Evolutionary conservation across 2,329 filamentous ascomycete genomes (phyloP).

Genomic region (Alternaria panax): DNA sequence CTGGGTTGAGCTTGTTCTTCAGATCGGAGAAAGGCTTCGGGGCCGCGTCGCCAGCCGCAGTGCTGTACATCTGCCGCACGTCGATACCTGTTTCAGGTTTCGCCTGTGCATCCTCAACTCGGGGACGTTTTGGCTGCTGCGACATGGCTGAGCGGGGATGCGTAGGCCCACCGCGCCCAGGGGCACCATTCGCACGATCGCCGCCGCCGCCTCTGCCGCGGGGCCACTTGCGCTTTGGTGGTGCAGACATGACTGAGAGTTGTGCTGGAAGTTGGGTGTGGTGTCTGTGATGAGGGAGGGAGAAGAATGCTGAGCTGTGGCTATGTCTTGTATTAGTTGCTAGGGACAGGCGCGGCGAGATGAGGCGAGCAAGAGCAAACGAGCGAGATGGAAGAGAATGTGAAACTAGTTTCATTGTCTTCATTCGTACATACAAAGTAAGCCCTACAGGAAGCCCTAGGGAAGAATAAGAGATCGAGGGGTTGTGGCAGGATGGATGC

Average conservation of each 20-base stretch:
- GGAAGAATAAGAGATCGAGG: conserved; percentile 8
- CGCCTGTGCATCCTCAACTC: conserved; percentile 20
- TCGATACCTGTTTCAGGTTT: conserved; percentile 22
- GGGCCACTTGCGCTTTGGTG: conserved; percentile 37
- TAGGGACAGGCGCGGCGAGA: conserved; percentile 22
- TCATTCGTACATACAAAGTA: conserved; percentile 32
- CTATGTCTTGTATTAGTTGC: conserved; percentile 30
- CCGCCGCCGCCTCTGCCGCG: conserved; percentile 22
- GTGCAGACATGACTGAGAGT: conserved; percentile 29
- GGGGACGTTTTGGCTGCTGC: conserved; percentile 36
- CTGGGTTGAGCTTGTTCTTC: conserved; percentile 33
- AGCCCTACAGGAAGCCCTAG: conserved; percentile 15
- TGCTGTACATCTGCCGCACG: conserved; percentile 35
- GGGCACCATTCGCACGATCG: conserved; percentile 14
- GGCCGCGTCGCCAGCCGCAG: conserved; percentile 29
- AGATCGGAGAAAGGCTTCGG: conserved; percentile 40
- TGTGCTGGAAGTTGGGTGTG: conserved; percentile 1
- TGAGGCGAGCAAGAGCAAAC: conserved; percentile 27
- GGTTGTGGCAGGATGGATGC: conserved; percentile 3
- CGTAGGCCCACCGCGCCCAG: conserved; percentile 9
- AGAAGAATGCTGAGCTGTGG: conserved; percentile 17
- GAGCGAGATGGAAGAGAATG: conserved; percentile 27
- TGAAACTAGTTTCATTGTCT: conserved; percentile 37
- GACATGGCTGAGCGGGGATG: conserved; percentile 24
- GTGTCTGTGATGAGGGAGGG: conserved; percentile 25